Evolutionary conservation across 306 rosid species (phyloP).

Genomic region (Erythrophleum fordii): DNA sequence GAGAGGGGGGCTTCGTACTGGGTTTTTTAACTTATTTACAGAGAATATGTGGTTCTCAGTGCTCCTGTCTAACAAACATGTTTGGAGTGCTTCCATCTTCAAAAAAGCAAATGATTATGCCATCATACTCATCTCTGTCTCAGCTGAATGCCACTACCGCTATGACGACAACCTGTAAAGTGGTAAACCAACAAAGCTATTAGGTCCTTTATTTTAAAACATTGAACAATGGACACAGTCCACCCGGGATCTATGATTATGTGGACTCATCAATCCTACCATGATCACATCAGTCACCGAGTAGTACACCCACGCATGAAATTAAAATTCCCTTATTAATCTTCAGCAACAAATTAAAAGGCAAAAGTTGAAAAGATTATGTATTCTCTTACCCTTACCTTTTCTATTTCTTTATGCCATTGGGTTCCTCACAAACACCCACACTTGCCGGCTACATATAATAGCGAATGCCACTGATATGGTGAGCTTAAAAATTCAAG

Average conservation of each 20-base stretch:
- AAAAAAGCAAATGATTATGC: constrained; percentile 33
- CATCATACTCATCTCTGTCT: constrained; percentile 36
- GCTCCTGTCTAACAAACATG: constrained; percentile 23
- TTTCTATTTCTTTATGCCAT: neutral
- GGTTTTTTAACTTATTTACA: neutral
- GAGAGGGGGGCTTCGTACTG: neutral
- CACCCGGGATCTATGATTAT: neutral
- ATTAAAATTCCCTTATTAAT: neutral
- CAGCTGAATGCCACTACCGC: constrained; percentile 33
- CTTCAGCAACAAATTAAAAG: neutral
- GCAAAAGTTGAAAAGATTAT: neutral
- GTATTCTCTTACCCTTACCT: neutral
- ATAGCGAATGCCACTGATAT: neutral
- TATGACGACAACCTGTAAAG: constrained; percentile 33
- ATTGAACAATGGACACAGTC: constrained; percentile 27
- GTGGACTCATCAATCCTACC: constrained; percentile 13
- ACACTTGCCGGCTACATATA: neutral
- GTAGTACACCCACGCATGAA: neutral
- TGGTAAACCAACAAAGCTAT: constrained; percentile 41
- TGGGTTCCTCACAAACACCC: neutral
- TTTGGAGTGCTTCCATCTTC: constrained; percentile 30
- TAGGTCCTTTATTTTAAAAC: constrained; percentile 11
- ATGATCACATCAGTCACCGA: constrained; percentile 39
- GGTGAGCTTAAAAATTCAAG: neutral
- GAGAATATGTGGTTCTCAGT: constrained; percentile 22